Conservation (phyloP, 257 asterid genomes). For the Plantago elongata region DNA sequence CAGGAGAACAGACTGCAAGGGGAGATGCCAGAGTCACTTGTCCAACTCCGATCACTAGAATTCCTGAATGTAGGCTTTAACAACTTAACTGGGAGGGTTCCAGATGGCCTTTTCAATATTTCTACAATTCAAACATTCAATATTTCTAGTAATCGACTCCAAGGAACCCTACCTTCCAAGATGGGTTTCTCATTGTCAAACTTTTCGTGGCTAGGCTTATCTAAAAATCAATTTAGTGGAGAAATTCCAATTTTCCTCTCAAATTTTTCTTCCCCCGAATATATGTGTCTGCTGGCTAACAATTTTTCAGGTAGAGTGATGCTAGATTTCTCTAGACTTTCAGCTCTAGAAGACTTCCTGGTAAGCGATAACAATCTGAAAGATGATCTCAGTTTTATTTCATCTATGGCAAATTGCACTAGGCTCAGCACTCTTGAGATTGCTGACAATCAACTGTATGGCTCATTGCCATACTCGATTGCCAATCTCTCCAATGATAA, state of each 20-base stretch:
- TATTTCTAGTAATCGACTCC: not conserved
- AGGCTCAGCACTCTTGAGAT: not conserved
- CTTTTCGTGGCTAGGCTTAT: not conserved
- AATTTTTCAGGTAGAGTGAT: not conserved
- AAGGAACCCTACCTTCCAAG: not conserved
- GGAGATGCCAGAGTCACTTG: not conserved
- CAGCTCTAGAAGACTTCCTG: not conserved
- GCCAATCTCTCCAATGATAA: not conserved
- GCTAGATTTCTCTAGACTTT: not conserved
- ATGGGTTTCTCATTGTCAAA: not conserved
- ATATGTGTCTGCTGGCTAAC: not conserved
- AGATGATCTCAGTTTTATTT: slow-evolving; percentile 1
- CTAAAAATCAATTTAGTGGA: not conserved
- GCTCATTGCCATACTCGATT: not conserved
- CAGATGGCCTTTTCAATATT: slow-evolving; percentile 3
- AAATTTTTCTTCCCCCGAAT: not conserved
- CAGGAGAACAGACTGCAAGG: not conserved
- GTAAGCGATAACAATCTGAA: not conserved
- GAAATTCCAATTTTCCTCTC: not conserved
- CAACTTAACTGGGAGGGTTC: not conserved
- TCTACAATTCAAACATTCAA: not conserved
- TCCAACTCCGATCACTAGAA: not conserved
- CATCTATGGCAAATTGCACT: not conserved
- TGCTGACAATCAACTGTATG: not conserved
- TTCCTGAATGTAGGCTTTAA: not conserved